Percentiles rank a stretch among this genome's conserved stretches.
These are phyloP conservation scores for Phytophthora pseudosyringae DNA, from an alignment of 352 stramenopile species.

Conservation along the genomic window DNA sequence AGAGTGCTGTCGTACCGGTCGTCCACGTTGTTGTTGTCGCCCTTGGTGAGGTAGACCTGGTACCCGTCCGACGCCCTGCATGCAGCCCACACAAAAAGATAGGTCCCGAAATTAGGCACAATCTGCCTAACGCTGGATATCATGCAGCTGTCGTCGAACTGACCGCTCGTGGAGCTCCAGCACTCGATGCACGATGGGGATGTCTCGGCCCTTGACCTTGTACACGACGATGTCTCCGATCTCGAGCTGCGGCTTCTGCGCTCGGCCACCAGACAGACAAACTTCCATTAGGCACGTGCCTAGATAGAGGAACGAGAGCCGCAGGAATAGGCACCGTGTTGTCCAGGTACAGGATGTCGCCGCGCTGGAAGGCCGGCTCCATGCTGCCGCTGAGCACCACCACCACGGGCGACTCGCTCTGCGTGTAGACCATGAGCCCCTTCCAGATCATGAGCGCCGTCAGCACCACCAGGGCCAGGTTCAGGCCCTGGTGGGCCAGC, in stretches of 20 bases:
- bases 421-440: conserved; percentile 97
- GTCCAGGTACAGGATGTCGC: conserved; percentile 98
- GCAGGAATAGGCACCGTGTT: conserved; percentile 84
- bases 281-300: background rate
- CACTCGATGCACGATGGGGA: conserved; percentile 99
- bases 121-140: no score
- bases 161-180: conserved; percentile 96
- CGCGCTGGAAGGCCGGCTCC: conserved; percentile 99
- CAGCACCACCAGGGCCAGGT: conserved; percentile 99
- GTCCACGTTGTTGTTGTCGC: conserved; percentile 99
- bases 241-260: conserved; percentile 75
- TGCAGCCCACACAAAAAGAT: conserved; percentile 22
- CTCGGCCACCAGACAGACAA: background rate
- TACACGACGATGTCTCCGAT: conserved; percentile 95
- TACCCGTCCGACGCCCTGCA: conserved; percentile 76
- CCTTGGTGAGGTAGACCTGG: conserved; percentile 98
- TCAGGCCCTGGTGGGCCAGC: conserved; percentile 96
- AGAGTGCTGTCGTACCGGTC: conserved; percentile 75
- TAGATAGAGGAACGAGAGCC: background rate
- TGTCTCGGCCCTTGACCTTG: conserved; percentile 98
- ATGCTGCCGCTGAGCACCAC: conserved; percentile 99
- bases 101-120: conserved; percentile 9
- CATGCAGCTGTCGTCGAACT: conserved; percentile 7
- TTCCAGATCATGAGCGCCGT: conserved; percentile 99
- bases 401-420: conserved; percentile 98